Base-by-base conservation (phyloP, 2,329 filamentous ascomycete genomes). In the Metarhizium rileyi region DNA sequence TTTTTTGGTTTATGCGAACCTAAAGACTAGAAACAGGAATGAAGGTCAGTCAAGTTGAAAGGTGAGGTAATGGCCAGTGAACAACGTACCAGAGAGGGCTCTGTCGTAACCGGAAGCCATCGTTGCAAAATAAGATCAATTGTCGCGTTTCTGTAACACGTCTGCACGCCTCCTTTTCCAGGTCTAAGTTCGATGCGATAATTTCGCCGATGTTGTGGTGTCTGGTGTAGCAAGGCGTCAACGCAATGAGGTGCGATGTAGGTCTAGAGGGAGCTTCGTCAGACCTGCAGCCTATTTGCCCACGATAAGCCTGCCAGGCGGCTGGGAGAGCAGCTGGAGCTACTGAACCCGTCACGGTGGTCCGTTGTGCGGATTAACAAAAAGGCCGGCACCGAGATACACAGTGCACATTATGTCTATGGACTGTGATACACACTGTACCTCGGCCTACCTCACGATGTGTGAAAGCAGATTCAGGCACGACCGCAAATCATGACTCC, bases 81-180 rank as follows among this genome's bases (percentile, higher is more conserved):
- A 48, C n/a, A 50, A 66, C 84, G 75, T 83, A 96, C 90, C 91
- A 74, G 91, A 97, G 70, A 97, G 84, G 73, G 91, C 93, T 86
- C 93, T 87, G 77, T 98, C 93, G 76, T 98, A 98, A 73, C 91
- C 91, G 63, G 90, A 95, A 70, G 90, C 86, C 88, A 94, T 83
- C 61, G 38, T 61, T 45, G 44, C 20, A 47, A 38, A 42, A 38
- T 22, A 7, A n/a, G 10, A 8, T 40, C 14, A 26, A 43, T 10
- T 46, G 10, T 27, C 28, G 25, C 45, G 36, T 25, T 35, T 30
- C 20, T 18, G 7, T 46, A 18, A n/a, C 20, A 22, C 18, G 7
- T 26, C 28, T 47, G 10, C 27, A 25, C 26, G 22, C 10, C 18
- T 30, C 23, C 7, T 27, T 25, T 7, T 7, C 4, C 10, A 7